A percentile compares a stretch with the other conserved stretches of the same genome.
Conservation (phyloP, 495 filamentous ascomycete genomes). For the Entonaema liquescens region DNA sequence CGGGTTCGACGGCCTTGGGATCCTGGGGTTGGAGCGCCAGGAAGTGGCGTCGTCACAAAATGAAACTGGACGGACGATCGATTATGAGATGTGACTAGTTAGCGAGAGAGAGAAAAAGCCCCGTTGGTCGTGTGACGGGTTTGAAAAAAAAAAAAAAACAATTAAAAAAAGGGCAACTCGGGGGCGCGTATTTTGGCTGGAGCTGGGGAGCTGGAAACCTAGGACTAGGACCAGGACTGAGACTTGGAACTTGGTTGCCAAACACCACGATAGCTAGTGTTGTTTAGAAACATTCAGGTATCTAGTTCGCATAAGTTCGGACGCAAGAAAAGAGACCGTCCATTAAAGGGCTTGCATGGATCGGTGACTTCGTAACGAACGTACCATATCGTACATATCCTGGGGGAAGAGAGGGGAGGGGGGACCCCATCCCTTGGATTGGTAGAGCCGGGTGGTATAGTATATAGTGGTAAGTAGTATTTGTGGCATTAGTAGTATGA, state of each 20-base stretch:
- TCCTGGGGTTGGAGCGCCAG: slow-evolving; percentile 36
- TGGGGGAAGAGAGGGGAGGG: slow-evolving; percentile 12
- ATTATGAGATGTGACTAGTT: slow-evolving; percentile 40
- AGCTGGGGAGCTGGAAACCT: no score
- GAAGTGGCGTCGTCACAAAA: slow-evolving; percentile 34
- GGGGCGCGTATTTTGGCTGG: neutral
- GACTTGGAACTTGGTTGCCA: no score
- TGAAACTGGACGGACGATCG: slow-evolving; percentile 33
- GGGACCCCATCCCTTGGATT: slow-evolving; percentile 32
- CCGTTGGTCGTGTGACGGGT: slow-evolving; percentile 41
- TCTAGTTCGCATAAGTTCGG: slow-evolving; percentile 39
- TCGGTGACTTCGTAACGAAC: slow-evolving; percentile 41
- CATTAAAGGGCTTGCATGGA: slow-evolving; percentile 38
- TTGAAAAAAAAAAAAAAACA: neutral
- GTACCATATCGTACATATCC: slow-evolving; percentile 17
- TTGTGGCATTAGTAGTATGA: neutral
- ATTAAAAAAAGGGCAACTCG: neutral
- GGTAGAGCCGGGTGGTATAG: slow-evolving; percentile 17
- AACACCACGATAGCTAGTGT: no score
- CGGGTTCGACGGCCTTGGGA: slow-evolving; percentile 66
- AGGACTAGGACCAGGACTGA: neutral
- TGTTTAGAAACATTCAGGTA: slow-evolving; percentile 2
- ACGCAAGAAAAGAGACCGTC: slow-evolving; percentile 25
- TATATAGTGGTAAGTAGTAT: neutral
- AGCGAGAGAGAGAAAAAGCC: neutral